These are phyloP conservation scores for Brassica napus DNA, from an alignment of 345 rosid genomes.

Conservation along the genomic window DNA sequence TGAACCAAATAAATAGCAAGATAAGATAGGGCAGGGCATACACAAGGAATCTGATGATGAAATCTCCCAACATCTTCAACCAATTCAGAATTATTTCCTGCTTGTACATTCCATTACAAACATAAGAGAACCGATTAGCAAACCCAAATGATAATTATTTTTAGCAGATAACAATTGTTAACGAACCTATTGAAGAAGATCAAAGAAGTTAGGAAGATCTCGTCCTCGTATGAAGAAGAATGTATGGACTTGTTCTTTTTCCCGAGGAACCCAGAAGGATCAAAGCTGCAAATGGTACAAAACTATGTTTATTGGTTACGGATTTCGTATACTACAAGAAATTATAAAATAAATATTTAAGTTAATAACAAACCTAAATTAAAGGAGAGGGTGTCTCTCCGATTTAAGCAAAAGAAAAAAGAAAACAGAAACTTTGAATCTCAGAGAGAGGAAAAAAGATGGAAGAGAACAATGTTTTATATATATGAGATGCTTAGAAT, in stretches of 20 bases:
- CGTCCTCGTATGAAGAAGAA: conserved; percentile 21
- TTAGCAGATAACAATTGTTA: neutral
- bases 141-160: neutral
- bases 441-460: neutral
- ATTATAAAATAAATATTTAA: neutral
- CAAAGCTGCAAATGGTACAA: conserved; percentile 32
- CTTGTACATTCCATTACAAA: neutral
- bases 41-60: conserved; percentile 60
- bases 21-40: conserved; percentile 34
- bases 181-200: conserved; percentile 38
- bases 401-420: conserved; percentile 18
- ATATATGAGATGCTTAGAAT: neutral
- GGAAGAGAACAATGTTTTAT: neutral
- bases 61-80: conserved; percentile 71
- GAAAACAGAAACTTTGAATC: conserved; percentile 16
- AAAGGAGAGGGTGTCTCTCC: conserved; percentile 34
- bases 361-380: conserved; percentile 18
- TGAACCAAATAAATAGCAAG: neutral
- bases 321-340: neutral
- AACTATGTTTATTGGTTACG: neutral
- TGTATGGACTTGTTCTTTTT: neutral
- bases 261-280: conserved; percentile 28
- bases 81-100: conserved; percentile 41
- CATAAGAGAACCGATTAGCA: neutral
- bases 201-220: conserved; percentile 35